phyloP scores from a whole-genome alignment of 1,139 yeast species.

The Kurtzmaniella natalensis region DNA sequence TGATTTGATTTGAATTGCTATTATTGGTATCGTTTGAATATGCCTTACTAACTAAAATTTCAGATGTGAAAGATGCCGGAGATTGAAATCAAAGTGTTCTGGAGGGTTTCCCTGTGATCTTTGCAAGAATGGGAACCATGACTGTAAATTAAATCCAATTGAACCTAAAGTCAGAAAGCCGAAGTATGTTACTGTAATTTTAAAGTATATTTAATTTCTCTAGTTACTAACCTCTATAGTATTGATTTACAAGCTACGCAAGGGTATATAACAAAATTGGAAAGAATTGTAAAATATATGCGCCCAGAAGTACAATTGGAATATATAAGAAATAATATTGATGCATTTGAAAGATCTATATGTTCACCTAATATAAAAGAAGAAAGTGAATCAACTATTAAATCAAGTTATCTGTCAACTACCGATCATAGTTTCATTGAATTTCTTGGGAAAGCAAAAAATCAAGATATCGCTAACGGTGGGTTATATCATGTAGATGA shows the following conservation, averaged over 20 bases:
- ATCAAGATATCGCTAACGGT: conserved; percentile 6
- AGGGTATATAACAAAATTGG: conserved; percentile 14
- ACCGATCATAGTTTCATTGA: conserved; percentile 17
- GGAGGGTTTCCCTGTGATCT: conserved; percentile 16
- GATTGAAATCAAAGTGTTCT: conserved; percentile 12
- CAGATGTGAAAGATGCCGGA: conserved; percentile 14
- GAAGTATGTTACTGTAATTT: background rate
- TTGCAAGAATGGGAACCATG: conserved; percentile 9
- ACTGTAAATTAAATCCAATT: conserved; percentile 8
- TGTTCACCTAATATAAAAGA: conserved; percentile 8
- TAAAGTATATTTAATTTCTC: conserved; percentile 3
- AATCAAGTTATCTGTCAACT: conserved; percentile 11
- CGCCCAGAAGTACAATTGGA: conserved; percentile 11
- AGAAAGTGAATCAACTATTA: conserved; percentile 6
- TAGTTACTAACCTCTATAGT: conserved; percentile 7
- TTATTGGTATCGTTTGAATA: no score
- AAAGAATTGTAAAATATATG: conserved; percentile 13
- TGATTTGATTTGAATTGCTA: background rate
- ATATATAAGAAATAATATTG: conserved; percentile 12
- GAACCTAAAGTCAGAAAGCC: background rate
- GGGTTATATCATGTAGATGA: conserved; percentile 5
- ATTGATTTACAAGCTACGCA: conserved; percentile 9
- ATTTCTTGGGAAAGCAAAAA: conserved; percentile 11
- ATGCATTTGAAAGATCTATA: conserved; percentile 12
- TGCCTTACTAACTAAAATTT: conserved; percentile 6